phyloP scores from a whole-genome alignment of 169 alveolate species.

The Plasmodium berghei region DNA sequence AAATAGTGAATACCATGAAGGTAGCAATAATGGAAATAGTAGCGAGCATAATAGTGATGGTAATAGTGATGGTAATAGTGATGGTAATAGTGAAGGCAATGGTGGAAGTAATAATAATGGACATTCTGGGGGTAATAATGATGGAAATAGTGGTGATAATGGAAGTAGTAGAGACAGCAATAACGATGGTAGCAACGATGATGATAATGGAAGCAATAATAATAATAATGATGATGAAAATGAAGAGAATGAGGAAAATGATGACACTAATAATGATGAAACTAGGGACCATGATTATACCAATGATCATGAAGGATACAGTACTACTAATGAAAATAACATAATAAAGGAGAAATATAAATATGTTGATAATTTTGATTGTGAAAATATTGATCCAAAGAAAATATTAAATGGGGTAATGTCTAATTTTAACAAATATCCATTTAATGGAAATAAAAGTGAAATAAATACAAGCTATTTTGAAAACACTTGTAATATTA shows the following conservation, averaged over 20 bases:
- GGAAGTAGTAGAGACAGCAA: slow-evolving; percentile 6
- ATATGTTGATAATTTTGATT: slow-evolving; percentile 30
- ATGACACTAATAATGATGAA: slow-evolving; percentile 46
- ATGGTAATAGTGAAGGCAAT: not conserved
- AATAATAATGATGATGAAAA: slow-evolving; percentile 3
- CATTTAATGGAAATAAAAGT: slow-evolving; percentile 42
- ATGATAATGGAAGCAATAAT: not conserved
- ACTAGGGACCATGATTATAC: slow-evolving; percentile 32
- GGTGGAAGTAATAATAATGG: slow-evolving; percentile 7
- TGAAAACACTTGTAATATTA: slow-evolving; percentile 54
- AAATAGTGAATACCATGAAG: not conserved
- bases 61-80: slow-evolving; percentile 1
- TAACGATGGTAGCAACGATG: not conserved
- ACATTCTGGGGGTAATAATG: not conserved
- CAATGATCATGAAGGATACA: slow-evolving; percentile 41
- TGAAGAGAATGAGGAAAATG: slow-evolving; percentile 3
- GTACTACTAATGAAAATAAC: slow-evolving; percentile 41
- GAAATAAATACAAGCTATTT: slow-evolving; percentile 60
- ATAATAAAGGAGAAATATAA: slow-evolving; percentile 36
- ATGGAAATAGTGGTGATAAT: not conserved
- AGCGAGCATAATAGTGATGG: not conserved
- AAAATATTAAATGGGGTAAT: slow-evolving; percentile 24
- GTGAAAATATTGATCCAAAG: slow-evolving; percentile 19
- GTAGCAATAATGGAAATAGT: slow-evolving; percentile 2
- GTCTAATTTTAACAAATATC: slow-evolving; percentile 10